Evolutionary conservation across 345 rosid genomes (phyloP).

Genomic region (Eucalyptus regnans): DNA sequence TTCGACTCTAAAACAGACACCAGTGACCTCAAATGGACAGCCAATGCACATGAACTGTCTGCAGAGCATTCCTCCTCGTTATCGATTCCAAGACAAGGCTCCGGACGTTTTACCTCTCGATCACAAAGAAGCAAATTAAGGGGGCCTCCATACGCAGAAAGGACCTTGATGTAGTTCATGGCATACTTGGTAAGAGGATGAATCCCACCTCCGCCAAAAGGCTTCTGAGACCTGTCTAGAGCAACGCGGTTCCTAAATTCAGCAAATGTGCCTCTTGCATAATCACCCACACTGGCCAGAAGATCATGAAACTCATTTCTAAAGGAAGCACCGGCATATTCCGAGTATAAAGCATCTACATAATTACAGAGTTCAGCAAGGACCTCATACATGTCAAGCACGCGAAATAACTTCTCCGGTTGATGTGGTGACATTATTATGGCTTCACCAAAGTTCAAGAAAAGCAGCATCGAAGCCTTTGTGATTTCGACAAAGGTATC

Average conservation of each 20-base stretch:
- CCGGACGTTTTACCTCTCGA: conserved; percentile 13
- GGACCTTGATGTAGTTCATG: conserved; percentile 66
- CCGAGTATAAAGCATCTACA: conserved; percentile 35
- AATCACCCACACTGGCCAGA: conserved; percentile 18
- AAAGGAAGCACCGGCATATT: conserved; percentile 32
- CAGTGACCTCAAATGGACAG: conserved; percentile 32
- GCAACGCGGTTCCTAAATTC: conserved; percentile 37
- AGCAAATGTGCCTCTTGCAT: conserved; percentile 29
- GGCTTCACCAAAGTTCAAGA: conserved; percentile 75
- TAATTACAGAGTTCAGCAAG: conserved; percentile 34
- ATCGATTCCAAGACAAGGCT: conserved; percentile 9
- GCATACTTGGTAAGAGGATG: conserved; percentile 65
- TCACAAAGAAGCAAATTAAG: conserved; percentile 44
- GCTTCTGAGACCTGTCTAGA: conserved; percentile 19
- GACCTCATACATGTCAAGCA: conserved; percentile 65
- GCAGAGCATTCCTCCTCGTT: conserved; percentile 17
- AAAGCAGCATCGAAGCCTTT: conserved; percentile 24
- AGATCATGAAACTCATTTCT: conserved; percentile 45
- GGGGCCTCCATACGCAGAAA: conserved; percentile 32
- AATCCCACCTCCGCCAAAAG: conserved; percentile 41
- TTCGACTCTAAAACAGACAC: conserved; percentile 34
- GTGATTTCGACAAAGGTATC: conserved; percentile 48
- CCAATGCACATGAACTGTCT: conserved; percentile 38
- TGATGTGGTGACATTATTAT: conserved; percentile 32
- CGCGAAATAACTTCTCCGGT: conserved; percentile 54